A percentile compares a stretch with the other conserved stretches of the same genome.
Evolutionary conservation across 1,139 yeast genomes (phyloP).

Genomic region (Hyphopichia pseudoburtonii): DNA sequence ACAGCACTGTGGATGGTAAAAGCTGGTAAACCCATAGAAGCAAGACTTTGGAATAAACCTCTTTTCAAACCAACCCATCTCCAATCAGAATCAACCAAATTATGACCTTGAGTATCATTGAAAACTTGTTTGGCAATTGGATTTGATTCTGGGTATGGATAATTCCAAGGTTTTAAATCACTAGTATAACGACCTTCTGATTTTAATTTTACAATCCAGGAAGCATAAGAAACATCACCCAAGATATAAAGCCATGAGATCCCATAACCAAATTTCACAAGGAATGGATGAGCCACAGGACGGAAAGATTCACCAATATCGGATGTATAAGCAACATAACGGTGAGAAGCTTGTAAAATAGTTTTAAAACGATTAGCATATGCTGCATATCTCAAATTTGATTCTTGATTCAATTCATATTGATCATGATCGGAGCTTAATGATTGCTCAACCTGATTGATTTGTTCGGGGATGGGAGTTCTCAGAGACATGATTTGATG

Average conservation of each 20-base stretch:
- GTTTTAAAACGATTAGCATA: slow-evolving; percentile 75
- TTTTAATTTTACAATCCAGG: slow-evolving; percentile 73
- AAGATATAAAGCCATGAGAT: slow-evolving; percentile 75
- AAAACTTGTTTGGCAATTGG: slow-evolving; percentile 38
- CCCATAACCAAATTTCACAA: slow-evolving; percentile 69
- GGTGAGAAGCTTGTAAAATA: slow-evolving; percentile 70
- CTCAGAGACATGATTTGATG: not conserved
- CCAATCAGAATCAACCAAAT: slow-evolving; percentile 58
- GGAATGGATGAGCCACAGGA: slow-evolving; percentile 72
- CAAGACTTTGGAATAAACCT: slow-evolving; percentile 76
- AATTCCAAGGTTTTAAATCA: slow-evolving; percentile 71
- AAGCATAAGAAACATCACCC: slow-evolving; percentile 76
- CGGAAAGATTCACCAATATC: slow-evolving; percentile 90
- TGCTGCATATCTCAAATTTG: slow-evolving; percentile 73
- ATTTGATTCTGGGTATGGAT: slow-evolving; percentile 43
- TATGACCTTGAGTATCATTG: slow-evolving; percentile 21
- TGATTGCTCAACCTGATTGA: slow-evolving; percentile 9
- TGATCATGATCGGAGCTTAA: slow-evolving; percentile 14
- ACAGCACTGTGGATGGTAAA: slow-evolving; percentile 82
- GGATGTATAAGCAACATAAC: slow-evolving; percentile 85
- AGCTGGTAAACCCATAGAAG: slow-evolving; percentile 87
- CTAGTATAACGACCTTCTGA: slow-evolving; percentile 65
- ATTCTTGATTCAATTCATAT: slow-evolving; percentile 37
- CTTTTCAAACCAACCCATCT: slow-evolving; percentile 62
- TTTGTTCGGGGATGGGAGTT: not conserved